Evolutionary conservation across 306 rosid species (phyloP).

Genomic region (Pyrus pyrifolia): DNA sequence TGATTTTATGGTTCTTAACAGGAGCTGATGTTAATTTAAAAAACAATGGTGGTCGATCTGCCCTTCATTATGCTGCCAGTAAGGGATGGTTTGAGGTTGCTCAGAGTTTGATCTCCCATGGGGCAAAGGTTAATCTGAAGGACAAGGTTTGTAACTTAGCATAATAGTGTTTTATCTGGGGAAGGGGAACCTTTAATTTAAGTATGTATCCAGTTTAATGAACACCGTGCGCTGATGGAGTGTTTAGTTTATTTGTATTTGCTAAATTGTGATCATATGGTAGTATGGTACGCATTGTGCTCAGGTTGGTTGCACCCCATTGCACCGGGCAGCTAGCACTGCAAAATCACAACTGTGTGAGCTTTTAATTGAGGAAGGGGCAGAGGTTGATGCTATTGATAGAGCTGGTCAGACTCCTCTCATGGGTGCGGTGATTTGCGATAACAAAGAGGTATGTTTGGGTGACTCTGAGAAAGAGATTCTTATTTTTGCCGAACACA

Average conservation of each 20-base stretch:
- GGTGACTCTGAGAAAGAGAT: not conserved
- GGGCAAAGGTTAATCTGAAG: slow-evolving; percentile 65
- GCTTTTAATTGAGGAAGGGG: slow-evolving; percentile 86
- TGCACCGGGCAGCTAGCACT: slow-evolving; percentile 91
- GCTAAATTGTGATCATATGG: not conserved
- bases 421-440: slow-evolving; percentile 78
- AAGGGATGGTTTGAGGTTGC: slow-evolving; percentile 84
- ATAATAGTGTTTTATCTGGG: not conserved
- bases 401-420: slow-evolving; percentile 78
- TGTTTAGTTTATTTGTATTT: not conserved
- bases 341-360: slow-evolving; percentile 82
- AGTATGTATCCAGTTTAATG: not conserved
- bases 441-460: slow-evolving; percentile 62
- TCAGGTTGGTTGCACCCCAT: slow-evolving; percentile 90
- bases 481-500: not conserved
- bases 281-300: not conserved
- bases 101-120: slow-evolving; percentile 54
- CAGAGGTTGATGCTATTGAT: slow-evolving; percentile 79
- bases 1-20: slow-evolving; percentile 21
- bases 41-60: slow-evolving; percentile 73
- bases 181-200: not conserved
- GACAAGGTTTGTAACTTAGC: slow-evolving; percentile 60
- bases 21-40: slow-evolving; percentile 78
- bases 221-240: not conserved
- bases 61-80: slow-evolving; percentile 93